Percentiles rank a stretch among this genome's conserved stretches.
Conservation (phyloP, 2,329 filamentous ascomycete species). For the Setomelanomma holmii region DNA sequence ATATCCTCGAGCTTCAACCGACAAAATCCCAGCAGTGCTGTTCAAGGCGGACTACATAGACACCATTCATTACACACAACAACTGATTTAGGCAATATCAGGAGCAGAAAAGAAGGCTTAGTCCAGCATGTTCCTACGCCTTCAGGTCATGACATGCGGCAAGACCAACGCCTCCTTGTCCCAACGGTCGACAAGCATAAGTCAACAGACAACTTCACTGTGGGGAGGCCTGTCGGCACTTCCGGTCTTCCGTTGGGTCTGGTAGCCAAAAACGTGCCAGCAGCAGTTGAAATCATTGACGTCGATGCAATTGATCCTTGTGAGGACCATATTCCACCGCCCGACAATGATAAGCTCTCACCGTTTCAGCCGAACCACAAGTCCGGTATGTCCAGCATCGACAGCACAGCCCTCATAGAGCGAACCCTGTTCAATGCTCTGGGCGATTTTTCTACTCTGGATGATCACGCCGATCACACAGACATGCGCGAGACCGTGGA, state of each 20-base stretch:
- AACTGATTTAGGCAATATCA: conserved; percentile 17
- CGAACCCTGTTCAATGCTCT: conserved; percentile 39
- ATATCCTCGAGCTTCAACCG: conserved; percentile 21
- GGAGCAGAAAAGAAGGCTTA: conserved; percentile 38
- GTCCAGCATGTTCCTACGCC: conserved; percentile 5
- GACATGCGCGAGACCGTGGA: conserved; percentile 22
- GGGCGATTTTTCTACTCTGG: conserved; percentile 36
- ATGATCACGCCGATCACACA: conserved; percentile 16
- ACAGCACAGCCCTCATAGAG: conserved; percentile 38
- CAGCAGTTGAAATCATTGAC: conserved; percentile 29
- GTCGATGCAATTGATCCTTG: conserved; percentile 27
- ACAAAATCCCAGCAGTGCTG: conserved; percentile 8
- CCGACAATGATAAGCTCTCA: conserved; percentile 14
- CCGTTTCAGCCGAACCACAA: conserved; percentile 31
- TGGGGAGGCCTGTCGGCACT: no score
- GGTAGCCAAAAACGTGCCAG: not conserved
- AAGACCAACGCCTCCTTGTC: conserved; percentile 33
- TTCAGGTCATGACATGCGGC: conserved; percentile 14
- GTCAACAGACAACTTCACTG: no score
- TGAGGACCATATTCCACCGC: conserved; percentile 1
- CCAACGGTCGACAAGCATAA: no score
- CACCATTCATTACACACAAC: conserved; percentile 27
- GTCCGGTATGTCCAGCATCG: conserved; percentile 34
- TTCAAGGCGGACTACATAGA: conserved; percentile 1
- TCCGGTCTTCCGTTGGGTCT: no score